Conservation (phyloP, 805 yeast genomes). For the Candida nonsorbophila region DNA sequence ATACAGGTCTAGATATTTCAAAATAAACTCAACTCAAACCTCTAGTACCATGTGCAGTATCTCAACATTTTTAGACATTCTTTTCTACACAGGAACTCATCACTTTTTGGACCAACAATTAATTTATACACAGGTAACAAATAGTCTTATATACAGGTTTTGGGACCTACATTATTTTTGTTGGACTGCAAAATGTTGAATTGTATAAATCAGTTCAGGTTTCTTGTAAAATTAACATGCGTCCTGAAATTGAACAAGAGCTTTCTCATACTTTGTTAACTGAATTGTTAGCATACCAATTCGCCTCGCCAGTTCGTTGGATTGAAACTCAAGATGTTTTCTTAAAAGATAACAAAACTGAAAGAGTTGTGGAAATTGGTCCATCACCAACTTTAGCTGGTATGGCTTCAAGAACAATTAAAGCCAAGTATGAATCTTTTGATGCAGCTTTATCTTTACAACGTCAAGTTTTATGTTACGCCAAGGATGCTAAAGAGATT, state of each 20-base stretch:
- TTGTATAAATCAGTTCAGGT: too few relatives aligned
- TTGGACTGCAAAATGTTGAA: too few relatives aligned
- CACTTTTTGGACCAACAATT: too few relatives aligned
- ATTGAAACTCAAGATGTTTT: constrained; percentile 99
- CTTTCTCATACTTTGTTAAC: constrained; percentile 91
- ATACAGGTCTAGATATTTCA: too few relatives aligned
- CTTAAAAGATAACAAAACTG: constrained; percentile 88
- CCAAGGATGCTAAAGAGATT: constrained; percentile 94
- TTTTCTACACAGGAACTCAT: too few relatives aligned
- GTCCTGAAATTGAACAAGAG: constrained; percentile 96
- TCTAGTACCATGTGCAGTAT: too few relatives aligned
- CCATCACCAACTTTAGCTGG: constrained; percentile 99
- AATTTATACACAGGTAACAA: too few relatives aligned
- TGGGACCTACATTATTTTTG: too few relatives aligned
- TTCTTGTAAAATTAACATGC: constrained; percentile 51
- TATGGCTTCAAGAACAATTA: constrained; percentile 95
- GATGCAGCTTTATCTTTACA: constrained; percentile 94
- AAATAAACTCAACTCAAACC: too few relatives aligned
- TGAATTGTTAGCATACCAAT: constrained; percentile 95
- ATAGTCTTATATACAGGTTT: too few relatives aligned
- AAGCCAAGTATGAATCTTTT: constrained; percentile 92
- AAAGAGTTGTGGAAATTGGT: constrained; percentile 96
- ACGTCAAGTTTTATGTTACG: constrained; percentile 92
- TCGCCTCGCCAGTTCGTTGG: constrained; percentile 99
- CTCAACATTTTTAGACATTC: too few relatives aligned